phyloP scores from a whole-genome alignment of 2,329 filamentous ascomycete species.

The Plectosphaerella plurivora region DNA sequence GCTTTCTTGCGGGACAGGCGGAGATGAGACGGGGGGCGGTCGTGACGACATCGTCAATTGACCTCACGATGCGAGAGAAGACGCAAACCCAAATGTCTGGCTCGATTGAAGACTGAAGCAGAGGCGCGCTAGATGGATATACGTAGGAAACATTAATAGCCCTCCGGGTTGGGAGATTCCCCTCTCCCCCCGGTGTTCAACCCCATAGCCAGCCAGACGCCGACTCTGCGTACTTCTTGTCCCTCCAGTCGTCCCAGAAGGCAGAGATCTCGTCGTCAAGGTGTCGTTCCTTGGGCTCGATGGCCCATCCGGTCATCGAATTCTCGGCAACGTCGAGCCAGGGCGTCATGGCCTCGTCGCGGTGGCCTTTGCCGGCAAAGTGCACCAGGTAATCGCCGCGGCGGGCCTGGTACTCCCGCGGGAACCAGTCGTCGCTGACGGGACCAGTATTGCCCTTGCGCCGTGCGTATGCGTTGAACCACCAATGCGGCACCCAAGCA shows the following conservation, averaged over 20 bases:
- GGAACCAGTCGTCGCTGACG: not conserved
- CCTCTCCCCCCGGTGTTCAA: no score
- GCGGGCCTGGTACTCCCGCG: not conserved
- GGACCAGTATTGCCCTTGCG: not conserved
- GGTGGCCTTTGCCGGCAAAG: conserved; percentile 8
- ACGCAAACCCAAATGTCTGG: no score
- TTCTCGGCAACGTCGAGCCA: conserved; percentile 1
- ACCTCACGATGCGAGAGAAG: no score
- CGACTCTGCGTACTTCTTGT: no score
- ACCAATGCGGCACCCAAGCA: conserved; percentile 11
- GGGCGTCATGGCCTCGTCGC: not conserved
- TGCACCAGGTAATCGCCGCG: conserved; percentile 14
- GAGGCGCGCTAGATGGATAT: no score
- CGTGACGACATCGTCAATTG: no score
- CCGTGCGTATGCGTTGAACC: conserved; percentile 14
- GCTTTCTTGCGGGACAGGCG: no score
- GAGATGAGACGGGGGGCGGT: no score
- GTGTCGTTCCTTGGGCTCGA: not conserved
- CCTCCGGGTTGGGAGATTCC: no score
- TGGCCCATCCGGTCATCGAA: not conserved
- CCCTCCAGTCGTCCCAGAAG: not conserved
- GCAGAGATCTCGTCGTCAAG: not conserved
- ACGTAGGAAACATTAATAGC: no score
- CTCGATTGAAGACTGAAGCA: no score
- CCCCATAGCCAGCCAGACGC: no score